These are phyloP conservation scores for Otatea glauca DNA, from an alignment of 176 grass and related monocot genomes.

Conservation along the genomic window DNA sequence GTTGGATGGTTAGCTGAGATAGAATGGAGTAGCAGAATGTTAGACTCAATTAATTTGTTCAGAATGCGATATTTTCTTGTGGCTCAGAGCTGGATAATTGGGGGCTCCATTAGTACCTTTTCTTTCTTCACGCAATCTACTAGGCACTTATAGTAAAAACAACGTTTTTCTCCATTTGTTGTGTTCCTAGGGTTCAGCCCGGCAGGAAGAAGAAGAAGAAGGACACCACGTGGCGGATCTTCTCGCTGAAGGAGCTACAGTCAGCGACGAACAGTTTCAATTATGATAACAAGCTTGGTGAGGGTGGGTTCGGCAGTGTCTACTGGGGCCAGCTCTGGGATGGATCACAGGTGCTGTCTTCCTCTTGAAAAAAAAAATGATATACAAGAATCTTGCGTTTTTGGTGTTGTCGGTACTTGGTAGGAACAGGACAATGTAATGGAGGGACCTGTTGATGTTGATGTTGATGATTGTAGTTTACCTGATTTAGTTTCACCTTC, in stretches of 20 bases:
- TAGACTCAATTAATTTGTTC: not conserved
- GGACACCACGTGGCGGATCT: slow-evolving; percentile 63
- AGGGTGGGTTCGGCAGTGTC: slow-evolving; percentile 91
- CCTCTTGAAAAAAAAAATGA: slow-evolving; percentile 9
- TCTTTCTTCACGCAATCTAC: not conserved
- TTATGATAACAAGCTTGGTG: slow-evolving; percentile 94
- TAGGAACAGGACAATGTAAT: slow-evolving; percentile 6
- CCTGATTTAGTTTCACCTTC: slow-evolving; percentile 15
- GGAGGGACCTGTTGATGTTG: not conserved
- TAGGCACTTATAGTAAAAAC: not conserved
- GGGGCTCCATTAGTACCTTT: not conserved
- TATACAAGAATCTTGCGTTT: not conserved
- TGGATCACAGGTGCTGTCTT: slow-evolving; percentile 76
- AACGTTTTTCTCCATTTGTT: not conserved
- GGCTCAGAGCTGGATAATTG: not conserved
- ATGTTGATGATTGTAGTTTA: slow-evolving; percentile 35
- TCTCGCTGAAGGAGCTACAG: slow-evolving; percentile 86
- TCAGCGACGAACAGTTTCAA: slow-evolving; percentile 89
- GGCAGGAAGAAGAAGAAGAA: slow-evolving; percentile 78
- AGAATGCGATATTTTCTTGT: not conserved
- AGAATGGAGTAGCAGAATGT: slow-evolving; percentile 6
- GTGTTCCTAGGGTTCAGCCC: slow-evolving; percentile 52
- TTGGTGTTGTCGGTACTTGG: not conserved
- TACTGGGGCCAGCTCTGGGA: slow-evolving; percentile 98
- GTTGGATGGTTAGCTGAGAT: not conserved